phyloP scores from a whole-genome alignment of 106 monocot genomes.

The Allium fistulosum region DNA sequence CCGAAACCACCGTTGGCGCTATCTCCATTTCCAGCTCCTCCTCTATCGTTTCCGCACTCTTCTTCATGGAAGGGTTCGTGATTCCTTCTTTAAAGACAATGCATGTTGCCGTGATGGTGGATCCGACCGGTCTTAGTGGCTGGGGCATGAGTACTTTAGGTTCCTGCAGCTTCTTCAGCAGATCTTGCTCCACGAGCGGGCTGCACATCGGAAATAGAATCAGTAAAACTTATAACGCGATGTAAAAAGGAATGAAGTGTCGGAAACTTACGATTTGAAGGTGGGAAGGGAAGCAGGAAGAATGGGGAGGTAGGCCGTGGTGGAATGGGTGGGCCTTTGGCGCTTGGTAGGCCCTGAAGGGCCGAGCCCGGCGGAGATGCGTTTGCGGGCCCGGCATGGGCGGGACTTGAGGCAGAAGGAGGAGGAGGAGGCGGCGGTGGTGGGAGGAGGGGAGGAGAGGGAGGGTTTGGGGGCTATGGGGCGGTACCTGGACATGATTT shows the following conservation, averaged over 20 bases:
- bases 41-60: conserved; percentile 54
- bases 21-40: conserved; percentile 66
- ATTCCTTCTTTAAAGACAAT: no score
- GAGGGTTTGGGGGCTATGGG: conserved; percentile 86
- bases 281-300: background rate
- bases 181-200: conserved; percentile 40
- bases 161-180: conserved; percentile 46
- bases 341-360: conserved; percentile 7
- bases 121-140: conserved; percentile 71
- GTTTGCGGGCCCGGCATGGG: conserved; percentile 18
- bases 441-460: background rate
- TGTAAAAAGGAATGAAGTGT: background rate
- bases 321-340: conserved; percentile 5
- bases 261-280: conserved; percentile 11
- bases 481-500: conserved; percentile 79
- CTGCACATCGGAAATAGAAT: background rate
- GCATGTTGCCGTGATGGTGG: conserved; percentile 31
- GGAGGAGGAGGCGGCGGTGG: conserved; percentile 10
- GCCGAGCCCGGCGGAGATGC: conserved; percentile 5
- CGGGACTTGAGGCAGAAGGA: background rate
- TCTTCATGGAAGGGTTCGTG: background rate
- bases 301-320: conserved; percentile 12
- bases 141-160: conserved; percentile 53
- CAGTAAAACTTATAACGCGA: background rate
- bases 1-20: conserved; percentile 73